Conservation (phyloP, 352 stramenopile genomes). For the Pythium brassicae region DNA sequence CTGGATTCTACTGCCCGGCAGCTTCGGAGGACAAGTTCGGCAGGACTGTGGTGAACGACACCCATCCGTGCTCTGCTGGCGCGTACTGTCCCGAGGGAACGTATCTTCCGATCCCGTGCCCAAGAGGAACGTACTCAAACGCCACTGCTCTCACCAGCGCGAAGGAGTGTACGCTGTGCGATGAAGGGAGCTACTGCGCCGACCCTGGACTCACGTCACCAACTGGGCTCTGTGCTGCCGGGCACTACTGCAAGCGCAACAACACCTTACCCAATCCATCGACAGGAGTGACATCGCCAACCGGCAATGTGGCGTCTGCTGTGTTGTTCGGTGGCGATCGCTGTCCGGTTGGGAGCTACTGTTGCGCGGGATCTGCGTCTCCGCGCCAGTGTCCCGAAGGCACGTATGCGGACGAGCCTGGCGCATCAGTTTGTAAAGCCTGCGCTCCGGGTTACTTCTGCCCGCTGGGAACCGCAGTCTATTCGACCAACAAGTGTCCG, state of each 20-base stretch:
- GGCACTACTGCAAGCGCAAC: slow-evolving; percentile 52
- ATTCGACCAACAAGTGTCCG: slow-evolving; percentile 55
- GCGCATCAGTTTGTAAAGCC: slow-evolving; percentile 22
- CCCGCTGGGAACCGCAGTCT: slow-evolving; percentile 32
- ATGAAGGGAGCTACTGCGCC: slow-evolving; percentile 46
- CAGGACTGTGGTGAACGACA: slow-evolving; percentile 27
- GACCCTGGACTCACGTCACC: slow-evolving; percentile 27
- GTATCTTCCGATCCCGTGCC: slow-evolving; percentile 50
- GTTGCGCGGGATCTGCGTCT: slow-evolving; percentile 27
- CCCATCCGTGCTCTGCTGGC: slow-evolving; percentile 57
- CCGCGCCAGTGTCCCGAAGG: slow-evolving; percentile 37
- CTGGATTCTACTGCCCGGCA: slow-evolving; percentile 54
- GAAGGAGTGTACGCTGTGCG: slow-evolving; percentile 53
- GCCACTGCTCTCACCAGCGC: slow-evolving; percentile 30
- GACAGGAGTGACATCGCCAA: slow-evolving; percentile 16
- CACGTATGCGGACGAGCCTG: slow-evolving; percentile 27
- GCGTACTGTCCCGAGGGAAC: slow-evolving; percentile 77
- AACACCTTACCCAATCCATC: slow-evolving; percentile 36
- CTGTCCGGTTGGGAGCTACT: slow-evolving; percentile 54
- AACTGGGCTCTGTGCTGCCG: slow-evolving; percentile 29
- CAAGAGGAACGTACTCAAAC: slow-evolving; percentile 60
- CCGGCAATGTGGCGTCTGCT: slow-evolving; percentile 2
- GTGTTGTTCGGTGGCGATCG: slow-evolving; percentile 24
- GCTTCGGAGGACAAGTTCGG: slow-evolving; percentile 38
- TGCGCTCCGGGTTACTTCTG: slow-evolving; percentile 48